Evolutionary conservation across 2,329 filamentous ascomycete genomes (phyloP).

Genomic region (Cordyceps fumosorosea): DNA sequence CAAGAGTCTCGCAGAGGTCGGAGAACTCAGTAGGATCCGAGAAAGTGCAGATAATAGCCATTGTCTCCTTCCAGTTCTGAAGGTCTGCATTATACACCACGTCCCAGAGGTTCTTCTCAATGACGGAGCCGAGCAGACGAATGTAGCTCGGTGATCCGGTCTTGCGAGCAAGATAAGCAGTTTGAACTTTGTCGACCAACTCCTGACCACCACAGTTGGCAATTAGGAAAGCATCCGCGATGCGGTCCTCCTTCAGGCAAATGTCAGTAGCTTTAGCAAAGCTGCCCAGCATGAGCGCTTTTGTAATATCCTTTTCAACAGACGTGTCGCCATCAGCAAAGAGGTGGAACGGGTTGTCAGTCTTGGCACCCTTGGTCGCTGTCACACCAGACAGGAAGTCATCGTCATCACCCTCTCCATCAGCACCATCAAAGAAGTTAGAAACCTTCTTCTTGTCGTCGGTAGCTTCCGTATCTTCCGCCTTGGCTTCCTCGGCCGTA

Average conservation of each 20-base stretch:
- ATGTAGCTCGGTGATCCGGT: constrained; percentile 83
- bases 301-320: constrained; percentile 81
- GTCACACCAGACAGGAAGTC: constrained; percentile 81
- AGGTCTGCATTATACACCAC: constrained; percentile 94
- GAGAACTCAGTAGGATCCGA: constrained; percentile 87
- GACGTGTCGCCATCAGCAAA: constrained; percentile 77
- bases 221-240: constrained; percentile 96
- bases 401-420: constrained; percentile 63
- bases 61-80: constrained; percentile 91
- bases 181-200: constrained; percentile 88
- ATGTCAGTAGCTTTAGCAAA: constrained; percentile 87
- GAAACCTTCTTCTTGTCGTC: constrained; percentile 57
- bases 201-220: constrained; percentile 93
- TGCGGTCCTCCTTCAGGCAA: constrained; percentile 78
- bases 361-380: constrained; percentile 85
- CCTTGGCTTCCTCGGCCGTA: constrained; percentile 20
- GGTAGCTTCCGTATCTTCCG: constrained; percentile 24
- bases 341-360: constrained; percentile 88
- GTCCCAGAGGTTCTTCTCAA: constrained; percentile 96
- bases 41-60: constrained; percentile 93
- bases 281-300: constrained; percentile 79
- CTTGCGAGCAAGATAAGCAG: constrained; percentile 81
- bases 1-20: constrained; percentile 89
- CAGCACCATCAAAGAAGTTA: constrained; percentile 68
- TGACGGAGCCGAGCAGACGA: constrained; percentile 81